These are phyloP conservation scores for Isochrysis galbana DNA, from an alignment of 78 protist species.

Conservation along the genomic window DNA sequence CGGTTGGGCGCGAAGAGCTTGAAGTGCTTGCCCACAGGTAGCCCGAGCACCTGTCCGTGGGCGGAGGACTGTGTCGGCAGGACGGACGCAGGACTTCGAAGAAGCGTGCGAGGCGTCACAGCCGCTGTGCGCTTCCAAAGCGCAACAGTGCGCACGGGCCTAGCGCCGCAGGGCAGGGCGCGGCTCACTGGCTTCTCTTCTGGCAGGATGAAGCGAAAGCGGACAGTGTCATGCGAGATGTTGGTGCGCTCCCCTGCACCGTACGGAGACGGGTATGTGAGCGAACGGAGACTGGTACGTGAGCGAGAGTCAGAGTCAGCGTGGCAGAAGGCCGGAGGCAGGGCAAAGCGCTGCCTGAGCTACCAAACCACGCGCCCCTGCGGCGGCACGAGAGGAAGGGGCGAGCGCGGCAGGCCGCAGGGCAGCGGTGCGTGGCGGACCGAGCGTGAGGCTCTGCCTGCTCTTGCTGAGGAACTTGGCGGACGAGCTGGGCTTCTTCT, in stretches of 20 bases:
- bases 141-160: no score
- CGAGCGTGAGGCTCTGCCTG: not conserved
- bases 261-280: not conserved
- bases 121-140: no score
- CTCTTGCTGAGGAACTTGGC: not conserved
- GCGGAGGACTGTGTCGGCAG: no score
- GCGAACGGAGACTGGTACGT: no score
- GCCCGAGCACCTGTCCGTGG: no score
- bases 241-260: not conserved
- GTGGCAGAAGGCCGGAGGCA: no score
- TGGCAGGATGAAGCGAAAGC: not conserved
- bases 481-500: not conserved
- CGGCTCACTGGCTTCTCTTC: not conserved
- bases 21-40: not conserved
- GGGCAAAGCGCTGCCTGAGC: no score
- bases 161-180: slow-evolving; percentile 2
- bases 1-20: not conserved
- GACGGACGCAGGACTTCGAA: no score
- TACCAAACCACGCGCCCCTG: no score
- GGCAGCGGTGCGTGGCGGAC: not conserved
- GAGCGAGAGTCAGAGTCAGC: no score
- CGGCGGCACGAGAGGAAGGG: no score
- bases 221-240: not conserved
- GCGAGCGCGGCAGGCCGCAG: not conserved
- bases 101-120: no score